Percentiles rank a stretch among this genome's conserved stretches.
These are phyloP conservation scores for Fusarium verrucosum DNA, from an alignment of 2,329 filamentous ascomycete genomes.

Conservation along the genomic window DNA sequence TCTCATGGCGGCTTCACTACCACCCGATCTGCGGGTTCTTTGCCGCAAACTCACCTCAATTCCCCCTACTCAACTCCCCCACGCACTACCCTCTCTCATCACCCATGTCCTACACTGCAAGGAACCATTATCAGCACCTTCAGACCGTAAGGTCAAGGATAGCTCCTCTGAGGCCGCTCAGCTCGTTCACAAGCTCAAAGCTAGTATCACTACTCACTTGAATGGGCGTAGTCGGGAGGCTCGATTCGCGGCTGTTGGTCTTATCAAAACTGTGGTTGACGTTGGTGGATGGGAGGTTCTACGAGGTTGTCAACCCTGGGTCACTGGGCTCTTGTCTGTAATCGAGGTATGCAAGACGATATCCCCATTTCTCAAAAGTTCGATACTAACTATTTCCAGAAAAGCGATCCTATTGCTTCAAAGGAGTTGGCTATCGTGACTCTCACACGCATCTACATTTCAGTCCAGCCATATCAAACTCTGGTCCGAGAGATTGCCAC, in stretches of 20 bases:
- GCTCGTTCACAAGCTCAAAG: slow-evolving; percentile 84
- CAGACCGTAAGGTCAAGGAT: slow-evolving; percentile 68
- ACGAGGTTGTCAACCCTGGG: slow-evolving; percentile 77
- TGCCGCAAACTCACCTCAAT: slow-evolving; percentile 77
- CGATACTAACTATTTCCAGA: slow-evolving; percentile 58
- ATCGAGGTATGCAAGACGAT: slow-evolving; percentile 74
- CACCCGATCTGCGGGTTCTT: slow-evolving; percentile 70
- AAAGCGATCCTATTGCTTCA: slow-evolving; percentile 77
- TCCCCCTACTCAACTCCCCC: slow-evolving; percentile 76
- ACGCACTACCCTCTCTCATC: slow-evolving; percentile 75
- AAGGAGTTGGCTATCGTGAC: slow-evolving; percentile 82
- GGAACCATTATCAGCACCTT: slow-evolving; percentile 69
- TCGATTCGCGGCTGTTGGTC: slow-evolving; percentile 78
- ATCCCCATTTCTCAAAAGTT: background rate
- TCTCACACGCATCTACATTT: slow-evolving; percentile 82
- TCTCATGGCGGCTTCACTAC: slow-evolving; percentile 51
- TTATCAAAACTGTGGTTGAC: slow-evolving; percentile 84
- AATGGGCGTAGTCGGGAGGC: slow-evolving; percentile 79
- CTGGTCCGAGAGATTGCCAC: slow-evolving; percentile 89
- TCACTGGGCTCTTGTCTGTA: slow-evolving; percentile 77
- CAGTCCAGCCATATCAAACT: slow-evolving; percentile 84
- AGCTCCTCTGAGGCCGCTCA: slow-evolving; percentile 70
- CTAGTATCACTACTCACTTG: slow-evolving; percentile 78
- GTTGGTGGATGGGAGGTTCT: slow-evolving; percentile 86
- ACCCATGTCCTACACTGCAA: slow-evolving; percentile 66